These are phyloP conservation scores for Trametes cingulata DNA, from an alignment of 768 basidiomycete genomes.

Conservation along the genomic window DNA sequence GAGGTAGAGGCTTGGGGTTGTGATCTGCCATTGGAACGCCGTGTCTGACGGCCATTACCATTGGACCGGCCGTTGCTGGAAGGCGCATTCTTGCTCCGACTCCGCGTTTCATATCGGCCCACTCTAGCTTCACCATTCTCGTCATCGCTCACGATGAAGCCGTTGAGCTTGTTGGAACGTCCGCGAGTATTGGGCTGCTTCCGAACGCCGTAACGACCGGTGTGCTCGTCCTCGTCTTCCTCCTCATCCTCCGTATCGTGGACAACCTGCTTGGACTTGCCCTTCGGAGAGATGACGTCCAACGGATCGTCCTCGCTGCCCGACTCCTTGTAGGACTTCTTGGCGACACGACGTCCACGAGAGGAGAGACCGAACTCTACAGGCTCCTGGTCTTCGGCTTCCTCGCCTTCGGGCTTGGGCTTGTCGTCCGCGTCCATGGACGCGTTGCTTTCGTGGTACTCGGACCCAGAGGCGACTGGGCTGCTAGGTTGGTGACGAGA, in stretches of 20 bases:
- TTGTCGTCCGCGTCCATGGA: conserved; percentile 34
- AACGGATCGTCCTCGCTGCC: conserved; percentile 26
- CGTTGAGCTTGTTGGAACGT: conserved; percentile 28
- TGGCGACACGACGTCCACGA: conserved; percentile 30
- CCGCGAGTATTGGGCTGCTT: conserved; percentile 9
- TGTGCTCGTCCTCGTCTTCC: conserved; percentile 29
- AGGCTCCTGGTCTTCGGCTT: conserved; percentile 24
- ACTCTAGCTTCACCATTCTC: conserved; percentile 27
- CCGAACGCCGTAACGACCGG: conserved; percentile 20
- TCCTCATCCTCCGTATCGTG: conserved; percentile 21
- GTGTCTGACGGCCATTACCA: conserved; percentile 30
- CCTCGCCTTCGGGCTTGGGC: conserved; percentile 22
- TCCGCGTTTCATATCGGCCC: conserved; percentile 43
- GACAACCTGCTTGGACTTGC: conserved; percentile 9
- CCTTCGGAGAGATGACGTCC: conserved; percentile 10
- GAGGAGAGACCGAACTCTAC: conserved; percentile 23
- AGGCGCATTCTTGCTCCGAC: conserved; percentile 37
- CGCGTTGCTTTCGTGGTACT: conserved; percentile 36
- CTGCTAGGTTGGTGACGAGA: conserved; percentile 25
- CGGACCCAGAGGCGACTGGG: conserved; percentile 34
- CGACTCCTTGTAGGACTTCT: conserved; percentile 34
- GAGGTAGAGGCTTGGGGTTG: conserved; percentile 27
- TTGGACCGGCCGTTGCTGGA: conserved; percentile 26
- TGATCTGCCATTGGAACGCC: conserved; percentile 25
- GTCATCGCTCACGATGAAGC: conserved; percentile 46